Conservation (phyloP, 2,329 filamentous ascomycete species). For the Cordyceps pruinosa region DNA sequence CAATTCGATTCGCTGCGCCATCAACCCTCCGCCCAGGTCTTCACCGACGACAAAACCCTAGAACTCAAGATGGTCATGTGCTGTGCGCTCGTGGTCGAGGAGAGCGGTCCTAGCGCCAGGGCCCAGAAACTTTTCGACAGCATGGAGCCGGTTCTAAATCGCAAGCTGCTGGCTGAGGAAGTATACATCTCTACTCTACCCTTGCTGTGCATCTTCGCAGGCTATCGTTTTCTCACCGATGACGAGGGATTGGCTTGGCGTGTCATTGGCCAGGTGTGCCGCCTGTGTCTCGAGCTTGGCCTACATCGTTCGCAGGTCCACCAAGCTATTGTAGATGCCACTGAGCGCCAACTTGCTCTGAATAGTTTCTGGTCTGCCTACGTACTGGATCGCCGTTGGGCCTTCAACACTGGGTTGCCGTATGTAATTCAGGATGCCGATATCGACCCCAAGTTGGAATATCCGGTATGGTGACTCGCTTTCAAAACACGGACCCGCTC, state of each 20-base stretch:
- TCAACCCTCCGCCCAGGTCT: slow-evolving; percentile 27
- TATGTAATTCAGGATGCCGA: slow-evolving; percentile 81
- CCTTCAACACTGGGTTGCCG: slow-evolving; percentile 80
- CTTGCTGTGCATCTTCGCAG: slow-evolving; percentile 45
- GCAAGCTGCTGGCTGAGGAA: slow-evolving; percentile 50
- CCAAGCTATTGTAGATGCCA: slow-evolving; percentile 59
- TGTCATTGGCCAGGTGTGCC: slow-evolving; percentile 73
- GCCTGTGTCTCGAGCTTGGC: slow-evolving; percentile 74
- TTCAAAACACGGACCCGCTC: neutral
- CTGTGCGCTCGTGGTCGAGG: slow-evolving; percentile 69
- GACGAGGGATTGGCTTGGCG: slow-evolving; percentile 84
- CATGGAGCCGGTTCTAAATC: slow-evolving; percentile 65
- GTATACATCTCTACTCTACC: slow-evolving; percentile 42
- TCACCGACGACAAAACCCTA: slow-evolving; percentile 51
- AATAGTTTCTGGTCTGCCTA: slow-evolving; percentile 83
- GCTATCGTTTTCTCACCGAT: slow-evolving; percentile 77
- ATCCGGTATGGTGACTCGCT: slow-evolving; percentile 51
- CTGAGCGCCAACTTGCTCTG: slow-evolving; percentile 60
- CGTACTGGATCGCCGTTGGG: slow-evolving; percentile 79
- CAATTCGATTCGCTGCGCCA: slow-evolving; percentile 56
- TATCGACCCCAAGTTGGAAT: slow-evolving; percentile 71
- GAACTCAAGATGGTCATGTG: slow-evolving; percentile 80
- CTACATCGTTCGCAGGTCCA: slow-evolving; percentile 75
- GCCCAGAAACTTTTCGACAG: slow-evolving; percentile 69
- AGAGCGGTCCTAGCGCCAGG: slow-evolving; percentile 68